Conservation (phyloP, 441 rosid species). For the Mallotus repandus region DNA sequence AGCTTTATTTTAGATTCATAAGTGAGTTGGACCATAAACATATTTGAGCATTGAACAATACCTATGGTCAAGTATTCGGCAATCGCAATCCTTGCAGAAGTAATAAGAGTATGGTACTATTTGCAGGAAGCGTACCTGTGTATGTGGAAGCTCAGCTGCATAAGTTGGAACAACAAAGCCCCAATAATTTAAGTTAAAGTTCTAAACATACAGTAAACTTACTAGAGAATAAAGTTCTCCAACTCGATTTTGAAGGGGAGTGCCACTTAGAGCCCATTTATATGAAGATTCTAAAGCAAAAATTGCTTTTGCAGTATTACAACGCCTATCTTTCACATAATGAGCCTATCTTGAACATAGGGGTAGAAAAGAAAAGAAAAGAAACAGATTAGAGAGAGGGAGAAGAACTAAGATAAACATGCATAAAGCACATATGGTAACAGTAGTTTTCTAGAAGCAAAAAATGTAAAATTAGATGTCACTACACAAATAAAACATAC, state of each 20-base stretch:
- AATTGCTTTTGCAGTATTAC: constrained; percentile 90
- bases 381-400: constrained; percentile 2
- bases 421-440: too few species aligned
- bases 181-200: constrained; percentile 8
- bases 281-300: constrained; percentile 76
- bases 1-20: not conserved
- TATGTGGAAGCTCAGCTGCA: constrained; percentile 24
- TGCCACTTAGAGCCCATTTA: constrained; percentile 98
- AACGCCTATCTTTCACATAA: constrained; percentile 81
- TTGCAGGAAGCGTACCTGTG: constrained; percentile 89
- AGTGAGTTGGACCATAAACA: constrained; percentile 1
- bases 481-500: too few species aligned
- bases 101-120: constrained; percentile 89
- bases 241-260: constrained; percentile 98
- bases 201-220: constrained; percentile 30
- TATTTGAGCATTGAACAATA: constrained; percentile 28
- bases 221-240: constrained; percentile 98
- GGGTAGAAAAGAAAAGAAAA: constrained; percentile 1
- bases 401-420: not conserved
- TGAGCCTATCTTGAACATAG: constrained; percentile 59
- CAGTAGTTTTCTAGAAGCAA: too few species aligned
- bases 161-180: constrained; percentile 24
- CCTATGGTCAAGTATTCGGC: constrained; percentile 85
- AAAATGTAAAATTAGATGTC: too few species aligned
- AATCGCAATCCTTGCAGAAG: constrained; percentile 93